Evolutionary conservation across 768 basidiomycete genomes (phyloP).

Genomic region (Cystobasidium tubakii): DNA sequence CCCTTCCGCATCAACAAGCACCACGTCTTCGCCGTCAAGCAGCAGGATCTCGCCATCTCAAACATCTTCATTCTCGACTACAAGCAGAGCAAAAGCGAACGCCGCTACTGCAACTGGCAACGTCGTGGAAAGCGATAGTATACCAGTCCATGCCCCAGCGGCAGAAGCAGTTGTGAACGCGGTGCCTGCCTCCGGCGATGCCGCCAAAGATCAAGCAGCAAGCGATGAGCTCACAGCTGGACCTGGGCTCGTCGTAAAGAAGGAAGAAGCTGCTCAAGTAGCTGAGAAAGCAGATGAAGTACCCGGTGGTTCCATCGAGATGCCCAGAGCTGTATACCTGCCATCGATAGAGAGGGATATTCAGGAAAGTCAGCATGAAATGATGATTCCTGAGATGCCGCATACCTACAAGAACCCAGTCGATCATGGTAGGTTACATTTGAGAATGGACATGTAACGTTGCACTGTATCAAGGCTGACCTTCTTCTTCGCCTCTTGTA

Average conservation of each 20-base stretch:
- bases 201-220: not conserved
- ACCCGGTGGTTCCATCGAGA: slow-evolving; percentile 33
- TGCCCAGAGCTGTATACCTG: slow-evolving; percentile 15
- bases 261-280: slow-evolving; percentile 6
- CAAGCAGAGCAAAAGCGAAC: slow-evolving; percentile 1
- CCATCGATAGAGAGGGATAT: not conserved
- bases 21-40: slow-evolving; percentile 11
- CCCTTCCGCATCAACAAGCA: not conserved
- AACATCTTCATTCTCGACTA: slow-evolving; percentile 15
- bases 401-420: slow-evolving; percentile 21
- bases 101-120: not conserved
- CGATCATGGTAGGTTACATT: slow-evolving; percentile 2
- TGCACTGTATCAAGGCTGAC: not conserved
- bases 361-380: slow-evolving; percentile 7
- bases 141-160: slow-evolving; percentile 15
- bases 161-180: not conserved
- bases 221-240: slow-evolving; percentile 13
- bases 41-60: slow-evolving; percentile 10
- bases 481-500: not conserved
- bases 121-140: not conserved
- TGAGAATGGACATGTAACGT: not conserved
- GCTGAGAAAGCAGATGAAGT: slow-evolving; percentile 28
- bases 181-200: not conserved
- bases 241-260: slow-evolving; percentile 1
- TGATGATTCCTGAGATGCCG: slow-evolving; percentile 26